Conservation (phyloP, 305 asterid species). For the Solanum hybrid region DNA sequence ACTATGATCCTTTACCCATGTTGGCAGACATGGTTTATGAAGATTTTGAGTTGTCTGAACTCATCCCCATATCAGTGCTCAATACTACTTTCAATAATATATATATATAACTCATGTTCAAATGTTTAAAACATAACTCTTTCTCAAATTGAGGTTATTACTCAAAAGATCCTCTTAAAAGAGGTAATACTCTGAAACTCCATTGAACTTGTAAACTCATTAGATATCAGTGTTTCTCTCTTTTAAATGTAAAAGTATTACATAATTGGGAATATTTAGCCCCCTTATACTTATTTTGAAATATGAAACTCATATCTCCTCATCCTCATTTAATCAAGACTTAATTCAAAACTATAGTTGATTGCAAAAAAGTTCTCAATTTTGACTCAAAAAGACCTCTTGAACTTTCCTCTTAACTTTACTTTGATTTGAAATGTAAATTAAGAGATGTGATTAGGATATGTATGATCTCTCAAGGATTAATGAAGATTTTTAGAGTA, state of each 20-base stretch:
- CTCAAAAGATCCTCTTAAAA: not conserved
- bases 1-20: not conserved
- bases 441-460: not conserved
- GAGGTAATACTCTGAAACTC: not conserved
- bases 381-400: too few relatives aligned
- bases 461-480: not conserved
- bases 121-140: not conserved
- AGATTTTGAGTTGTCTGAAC: not conserved
- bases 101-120: not conserved
- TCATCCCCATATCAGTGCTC: not conserved
- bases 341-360: not conserved
- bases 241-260: too few relatives aligned
- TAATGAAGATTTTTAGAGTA: not conserved
- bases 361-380: not conserved
- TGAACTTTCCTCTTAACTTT: not conserved
- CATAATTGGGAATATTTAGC: not conserved
- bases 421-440: not conserved
- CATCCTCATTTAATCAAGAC: not conserved
- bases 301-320: not conserved
- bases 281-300: not conserved
- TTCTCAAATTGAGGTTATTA: not conserved
- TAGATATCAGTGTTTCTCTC: not conserved
- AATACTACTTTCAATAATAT: not conserved
- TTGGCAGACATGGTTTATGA: not conserved
- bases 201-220: not conserved